Evolutionary conservation across 2,329 filamentous ascomycete genomes (phyloP).

Genomic region (Talaromyces sp.): DNA sequence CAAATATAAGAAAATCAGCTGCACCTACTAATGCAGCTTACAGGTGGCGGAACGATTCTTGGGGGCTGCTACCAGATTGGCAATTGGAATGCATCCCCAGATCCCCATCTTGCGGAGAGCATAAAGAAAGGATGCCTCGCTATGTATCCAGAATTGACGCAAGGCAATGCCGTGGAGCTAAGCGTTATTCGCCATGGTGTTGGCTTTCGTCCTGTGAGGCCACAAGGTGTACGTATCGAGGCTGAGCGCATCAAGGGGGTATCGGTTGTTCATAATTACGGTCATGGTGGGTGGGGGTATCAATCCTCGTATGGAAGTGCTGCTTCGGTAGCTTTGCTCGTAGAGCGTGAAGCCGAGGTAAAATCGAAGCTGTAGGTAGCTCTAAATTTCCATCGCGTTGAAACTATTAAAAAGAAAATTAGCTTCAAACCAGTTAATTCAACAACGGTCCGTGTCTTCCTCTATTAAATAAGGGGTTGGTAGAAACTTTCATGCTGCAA

Average conservation of each 20-base stretch:
- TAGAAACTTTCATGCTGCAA: not conserved
- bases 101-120: constrained; percentile 71
- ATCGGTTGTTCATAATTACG: constrained; percentile 46
- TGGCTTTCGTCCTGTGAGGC: constrained; percentile 70
- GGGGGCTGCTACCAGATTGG: constrained; percentile 80
- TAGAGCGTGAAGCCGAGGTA: not conserved
- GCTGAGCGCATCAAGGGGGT: constrained; percentile 61
- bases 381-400: not conserved
- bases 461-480: not conserved
- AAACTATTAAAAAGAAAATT: too few relatives aligned
- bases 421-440: too few relatives aligned
- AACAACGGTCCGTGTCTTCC: too few relatives aligned
- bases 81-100: constrained; percentile 74
- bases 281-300: constrained; percentile 57
- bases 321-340: not conserved
- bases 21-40: not conserved
- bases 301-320: constrained; percentile 66
- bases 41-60: constrained; percentile 69
- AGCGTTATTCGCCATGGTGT: constrained; percentile 77
- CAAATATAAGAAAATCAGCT: not conserved
- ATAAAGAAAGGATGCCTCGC: constrained; percentile 68
- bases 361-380: not conserved
- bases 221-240: constrained; percentile 71
- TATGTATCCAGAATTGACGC: constrained; percentile 33
- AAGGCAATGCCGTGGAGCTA: constrained; percentile 58